These are phyloP conservation scores for Neoboletus magnificus DNA, from an alignment of 768 basidiomycete species.

Conservation along the genomic window DNA sequence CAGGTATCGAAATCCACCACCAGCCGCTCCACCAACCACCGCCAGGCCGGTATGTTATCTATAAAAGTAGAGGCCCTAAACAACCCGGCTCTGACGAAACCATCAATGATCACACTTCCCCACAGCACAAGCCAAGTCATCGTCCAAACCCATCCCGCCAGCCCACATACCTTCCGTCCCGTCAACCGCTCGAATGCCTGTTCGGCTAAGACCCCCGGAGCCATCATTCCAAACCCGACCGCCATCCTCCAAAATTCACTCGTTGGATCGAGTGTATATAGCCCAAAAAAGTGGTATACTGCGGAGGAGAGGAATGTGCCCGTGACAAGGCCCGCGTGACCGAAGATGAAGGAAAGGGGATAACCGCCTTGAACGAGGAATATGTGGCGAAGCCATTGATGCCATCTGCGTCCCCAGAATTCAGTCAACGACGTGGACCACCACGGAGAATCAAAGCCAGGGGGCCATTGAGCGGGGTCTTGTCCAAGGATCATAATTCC, in stretches of 20 bases:
- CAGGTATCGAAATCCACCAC: not conserved
- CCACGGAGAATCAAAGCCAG: constrained; percentile 33
- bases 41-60: not conserved
- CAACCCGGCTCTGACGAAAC: not conserved
- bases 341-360: constrained; percentile 37
- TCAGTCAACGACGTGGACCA: constrained; percentile 31
- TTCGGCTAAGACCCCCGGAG: constrained; percentile 48
- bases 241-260: constrained; percentile 39
- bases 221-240: constrained; percentile 55
- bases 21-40: not conserved
- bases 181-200: constrained; percentile 18
- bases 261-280: constrained; percentile 52
- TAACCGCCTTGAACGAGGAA: constrained; percentile 31
- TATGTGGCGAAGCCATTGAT: constrained; percentile 32
- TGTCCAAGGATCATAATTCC: constrained; percentile 21
- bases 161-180: constrained; percentile 28
- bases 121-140: constrained; percentile 25
- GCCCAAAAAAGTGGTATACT: constrained; percentile 44
- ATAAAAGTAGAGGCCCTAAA: not conserved
- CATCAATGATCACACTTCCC: constrained; percentile 24
- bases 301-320: constrained; percentile 58
- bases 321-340: constrained; percentile 46
- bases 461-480: constrained; percentile 31
- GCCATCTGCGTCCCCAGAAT: constrained; percentile 39
- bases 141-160: constrained; percentile 35